A percentile compares a stretch with the other conserved stretches of the same genome.
Conservation (phyloP, 2,329 filamentous ascomycete species). For the Aspergillus uvarum region DNA sequence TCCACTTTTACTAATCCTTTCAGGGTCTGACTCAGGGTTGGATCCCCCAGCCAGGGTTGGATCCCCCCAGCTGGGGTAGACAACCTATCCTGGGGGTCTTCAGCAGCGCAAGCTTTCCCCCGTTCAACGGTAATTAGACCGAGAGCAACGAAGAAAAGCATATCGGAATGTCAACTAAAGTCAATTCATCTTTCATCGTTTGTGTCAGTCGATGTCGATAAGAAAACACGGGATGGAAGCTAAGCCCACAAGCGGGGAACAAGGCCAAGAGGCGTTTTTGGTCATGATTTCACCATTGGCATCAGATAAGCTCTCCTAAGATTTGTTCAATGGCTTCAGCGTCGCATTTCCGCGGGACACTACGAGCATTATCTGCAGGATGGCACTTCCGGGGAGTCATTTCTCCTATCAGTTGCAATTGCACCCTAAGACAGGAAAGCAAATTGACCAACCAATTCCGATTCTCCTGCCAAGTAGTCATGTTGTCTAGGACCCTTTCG, state of each 20-base stretch:
- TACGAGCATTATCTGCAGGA: background rate
- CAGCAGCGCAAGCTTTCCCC: too few species aligned
- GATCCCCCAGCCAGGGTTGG: too few species aligned
- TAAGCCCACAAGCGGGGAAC: background rate
- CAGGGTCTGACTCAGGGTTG: background rate
- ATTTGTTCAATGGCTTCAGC: background rate
- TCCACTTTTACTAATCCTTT: background rate
- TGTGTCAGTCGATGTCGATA: background rate
- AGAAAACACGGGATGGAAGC: background rate
- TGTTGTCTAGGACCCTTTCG: background rate
- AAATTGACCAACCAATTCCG: background rate
- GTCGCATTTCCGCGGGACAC: background rate
- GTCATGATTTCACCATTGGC: background rate
- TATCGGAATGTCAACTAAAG: too few species aligned
- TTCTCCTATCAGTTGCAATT: background rate
- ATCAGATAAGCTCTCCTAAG: background rate
- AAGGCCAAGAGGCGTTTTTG: background rate
- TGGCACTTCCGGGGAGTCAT: background rate
- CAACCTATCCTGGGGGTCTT: too few species aligned
- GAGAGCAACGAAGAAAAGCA: too few species aligned
- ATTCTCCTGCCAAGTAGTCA: background rate
- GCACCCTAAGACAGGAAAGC: background rate
- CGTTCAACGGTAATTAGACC: too few species aligned
- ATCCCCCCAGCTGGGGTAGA: background rate
- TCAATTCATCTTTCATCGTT: too few species aligned